Percentiles rank a stretch among this genome's conserved stretches.
phyloP scores from a whole-genome alignment of 2,329 filamentous ascomycete genomes.

The Alternaria brassicicola region DNA sequence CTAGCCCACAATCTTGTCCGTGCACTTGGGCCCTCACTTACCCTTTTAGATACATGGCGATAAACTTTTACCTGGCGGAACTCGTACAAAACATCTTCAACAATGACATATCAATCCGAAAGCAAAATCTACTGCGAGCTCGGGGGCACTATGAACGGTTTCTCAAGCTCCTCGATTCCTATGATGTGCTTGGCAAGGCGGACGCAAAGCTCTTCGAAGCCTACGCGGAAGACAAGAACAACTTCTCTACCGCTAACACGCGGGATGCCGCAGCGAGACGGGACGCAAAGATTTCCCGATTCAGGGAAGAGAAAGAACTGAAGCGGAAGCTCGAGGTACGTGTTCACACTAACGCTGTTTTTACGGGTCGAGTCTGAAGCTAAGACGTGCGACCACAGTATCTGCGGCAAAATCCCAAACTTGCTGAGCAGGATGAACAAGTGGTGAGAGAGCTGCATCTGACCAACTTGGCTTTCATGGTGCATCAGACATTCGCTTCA shows the following conservation, averaged over 20 bases:
- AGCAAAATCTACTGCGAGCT: slow-evolving; percentile 66
- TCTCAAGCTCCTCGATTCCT: slow-evolving; percentile 76
- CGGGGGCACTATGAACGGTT: slow-evolving; percentile 78
- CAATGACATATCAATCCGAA: slow-evolving; percentile 60
- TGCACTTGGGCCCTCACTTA: slow-evolving; percentile 6
- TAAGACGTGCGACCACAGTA: slow-evolving; percentile 54
- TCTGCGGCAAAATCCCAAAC: slow-evolving; percentile 63
- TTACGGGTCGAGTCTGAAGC: slow-evolving; percentile 12
- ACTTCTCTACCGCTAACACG: slow-evolving; percentile 73
- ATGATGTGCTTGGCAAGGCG: slow-evolving; percentile 69
- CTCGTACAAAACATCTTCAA: slow-evolving; percentile 71
- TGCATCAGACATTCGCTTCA: slow-evolving; percentile 81
- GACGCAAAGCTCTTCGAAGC: slow-evolving; percentile 73
- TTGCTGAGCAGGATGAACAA: slow-evolving; percentile 79
- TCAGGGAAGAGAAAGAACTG: slow-evolving; percentile 82
- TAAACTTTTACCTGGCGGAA: slow-evolving; percentile 80
- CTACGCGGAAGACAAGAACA: slow-evolving; percentile 73
- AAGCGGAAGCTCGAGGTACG: slow-evolving; percentile 78
- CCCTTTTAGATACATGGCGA: slow-evolving; percentile 69
- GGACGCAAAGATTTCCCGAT: slow-evolving; percentile 84
- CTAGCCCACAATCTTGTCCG: background rate
- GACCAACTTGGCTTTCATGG: slow-evolving; percentile 72
- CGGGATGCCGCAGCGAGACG: slow-evolving; percentile 72
- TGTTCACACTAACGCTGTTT: slow-evolving; percentile 9
- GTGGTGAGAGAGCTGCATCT: slow-evolving; percentile 79